Percentiles rank a stretch among this genome's conserved stretches.
These are phyloP conservation scores for Crithidia mellificae DNA, from an alignment of 208 protist species.

Conservation along the genomic window DNA sequence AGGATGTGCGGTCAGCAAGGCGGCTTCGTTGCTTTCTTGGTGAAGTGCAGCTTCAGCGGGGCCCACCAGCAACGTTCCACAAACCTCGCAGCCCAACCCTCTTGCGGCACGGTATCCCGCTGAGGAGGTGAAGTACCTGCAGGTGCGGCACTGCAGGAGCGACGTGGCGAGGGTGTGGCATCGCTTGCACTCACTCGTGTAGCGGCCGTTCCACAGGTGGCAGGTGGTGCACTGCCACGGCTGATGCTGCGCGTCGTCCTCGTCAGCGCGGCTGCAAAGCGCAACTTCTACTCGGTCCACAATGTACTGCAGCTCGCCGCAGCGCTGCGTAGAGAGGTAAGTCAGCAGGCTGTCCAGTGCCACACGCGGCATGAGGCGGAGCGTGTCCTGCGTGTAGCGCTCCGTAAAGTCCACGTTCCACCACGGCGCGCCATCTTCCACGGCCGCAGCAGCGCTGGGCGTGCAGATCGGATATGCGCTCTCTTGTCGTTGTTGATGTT, in stretches of 20 bases:
- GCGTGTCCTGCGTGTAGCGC: constrained; percentile 31
- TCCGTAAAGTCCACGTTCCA: constrained; percentile 32
- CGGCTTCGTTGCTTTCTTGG: no score
- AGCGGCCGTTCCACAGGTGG: constrained; percentile 59
- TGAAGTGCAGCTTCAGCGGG: neutral
- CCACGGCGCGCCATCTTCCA: neutral
- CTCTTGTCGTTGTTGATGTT: no score
- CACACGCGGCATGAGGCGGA: constrained; percentile 29
- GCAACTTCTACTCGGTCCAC: constrained; percentile 8
- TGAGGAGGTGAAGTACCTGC: constrained; percentile 52
- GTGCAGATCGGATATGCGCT: constrained; percentile 23
- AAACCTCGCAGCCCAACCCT: constrained; percentile 28
- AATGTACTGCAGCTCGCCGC: neutral
- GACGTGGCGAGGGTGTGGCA: constrained; percentile 48
- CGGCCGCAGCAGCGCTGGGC: neutral
- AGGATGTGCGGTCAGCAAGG: no score
- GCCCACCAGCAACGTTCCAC: constrained; percentile 14
- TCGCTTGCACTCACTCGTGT: constrained; percentile 39
- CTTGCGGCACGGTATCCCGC: constrained; percentile 9
- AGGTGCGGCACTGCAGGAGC: constrained; percentile 57
- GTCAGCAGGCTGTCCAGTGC: constrained; percentile 36
- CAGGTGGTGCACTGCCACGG: constrained; percentile 72
- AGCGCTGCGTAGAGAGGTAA: neutral
- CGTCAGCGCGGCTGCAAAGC: constrained; percentile 4
- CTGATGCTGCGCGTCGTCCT: constrained; percentile 32